Evolutionary conservation across 805 yeast genomes (phyloP).

Genomic region (Pichia sporocuriosa): DNA sequence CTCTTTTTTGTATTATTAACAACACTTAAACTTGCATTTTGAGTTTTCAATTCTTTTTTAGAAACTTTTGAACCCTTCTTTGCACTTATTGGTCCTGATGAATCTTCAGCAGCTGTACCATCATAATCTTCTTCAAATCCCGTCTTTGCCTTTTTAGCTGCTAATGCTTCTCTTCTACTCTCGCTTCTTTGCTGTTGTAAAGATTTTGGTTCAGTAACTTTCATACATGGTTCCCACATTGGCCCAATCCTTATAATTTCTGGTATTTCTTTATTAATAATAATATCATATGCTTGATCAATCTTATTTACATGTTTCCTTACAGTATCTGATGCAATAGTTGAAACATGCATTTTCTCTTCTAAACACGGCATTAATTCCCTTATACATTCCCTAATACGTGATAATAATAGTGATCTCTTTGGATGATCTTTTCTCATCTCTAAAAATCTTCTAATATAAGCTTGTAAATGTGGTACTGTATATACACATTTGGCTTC

Average conservation of each 20-base stretch:
- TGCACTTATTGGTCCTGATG: slow-evolving; percentile 8
- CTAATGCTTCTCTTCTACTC: slow-evolving; percentile 81
- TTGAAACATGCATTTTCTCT: slow-evolving; percentile 96
- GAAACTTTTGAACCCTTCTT: neutral
- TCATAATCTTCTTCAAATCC: slow-evolving; percentile 23
- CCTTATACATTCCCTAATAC: slow-evolving; percentile 40
- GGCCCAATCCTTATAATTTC: slow-evolving; percentile 71
- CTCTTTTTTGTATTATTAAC: neutral
- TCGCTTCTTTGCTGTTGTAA: slow-evolving; percentile 77
- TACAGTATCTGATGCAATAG: slow-evolving; percentile 77
- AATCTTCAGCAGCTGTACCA: slow-evolving; percentile 18
- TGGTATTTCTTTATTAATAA: slow-evolving; percentile 74
- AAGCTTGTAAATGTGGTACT: slow-evolving; percentile 56
- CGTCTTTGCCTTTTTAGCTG: slow-evolving; percentile 64
- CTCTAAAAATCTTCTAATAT: slow-evolving; percentile 43
- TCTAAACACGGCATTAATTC: slow-evolving; percentile 89
- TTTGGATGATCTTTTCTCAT: slow-evolving; percentile 33
- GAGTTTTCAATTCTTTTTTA: neutral
- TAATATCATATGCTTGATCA: slow-evolving; percentile 74
- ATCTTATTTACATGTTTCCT: slow-evolving; percentile 62
- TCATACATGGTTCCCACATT: slow-evolving; percentile 86
- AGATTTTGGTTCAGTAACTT: slow-evolving; percentile 48
- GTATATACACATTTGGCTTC: slow-evolving; percentile 86
- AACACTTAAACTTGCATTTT: neutral
- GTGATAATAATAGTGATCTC: slow-evolving; percentile 31